Evolutionary conservation across 2,329 filamentous ascomycete genomes (phyloP), one percentile per base, ranked within the genome.

Genomic region (Pseudopyrenochaeta lycopersici): DNA sequence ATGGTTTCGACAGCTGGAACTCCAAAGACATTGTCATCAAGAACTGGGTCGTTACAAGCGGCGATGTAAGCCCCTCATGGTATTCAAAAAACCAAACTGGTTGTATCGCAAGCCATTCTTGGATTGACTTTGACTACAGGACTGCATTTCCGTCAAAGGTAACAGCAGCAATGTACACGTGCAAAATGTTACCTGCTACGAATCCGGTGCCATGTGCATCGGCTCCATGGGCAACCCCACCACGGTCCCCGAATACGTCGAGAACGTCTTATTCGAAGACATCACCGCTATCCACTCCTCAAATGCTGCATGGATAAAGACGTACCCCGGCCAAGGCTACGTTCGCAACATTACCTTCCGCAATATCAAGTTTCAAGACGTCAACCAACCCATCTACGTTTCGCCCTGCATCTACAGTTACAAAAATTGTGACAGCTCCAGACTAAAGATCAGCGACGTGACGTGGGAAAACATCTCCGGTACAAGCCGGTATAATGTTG

Each of bases 131-230:
- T 15, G 3, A n/a, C 82, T 17, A 12, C 17, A 86, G 53, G 85
- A 87, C 67, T 87, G 84, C 67, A 85, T 87, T 73, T 85, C 82
- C 1, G 82, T 84, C 6, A 87, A 87, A 68, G 81, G 83, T 7
- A 87, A 87, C 63, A 83, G 82, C 7, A 80, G 80, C 18, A 83
- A 86, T 52, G 74, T 87, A 27, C 80, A 84, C 45, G 84, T 87
- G 4, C 78, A 84, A 56, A 86, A 85, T 27, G 80, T 86, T 68
- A 86, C 84, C 75, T 87, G 84, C 65, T 85, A 87, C 58, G 83
- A 83, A 57, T 84, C 81, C 0, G 82, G 85, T 50, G 84, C 84
- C 7, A 80, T 85, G 59, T 81, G 78, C 14, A 85, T 87, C 74
- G 85, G 85, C 0, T 84, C 80, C 1, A 81, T 87, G 12, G 85